Percentiles rank a stretch among this genome's conserved stretches.
Evolutionary conservation across 306 rosid genomes (phyloP).

Genomic region (Ziziphus jujuba): DNA sequence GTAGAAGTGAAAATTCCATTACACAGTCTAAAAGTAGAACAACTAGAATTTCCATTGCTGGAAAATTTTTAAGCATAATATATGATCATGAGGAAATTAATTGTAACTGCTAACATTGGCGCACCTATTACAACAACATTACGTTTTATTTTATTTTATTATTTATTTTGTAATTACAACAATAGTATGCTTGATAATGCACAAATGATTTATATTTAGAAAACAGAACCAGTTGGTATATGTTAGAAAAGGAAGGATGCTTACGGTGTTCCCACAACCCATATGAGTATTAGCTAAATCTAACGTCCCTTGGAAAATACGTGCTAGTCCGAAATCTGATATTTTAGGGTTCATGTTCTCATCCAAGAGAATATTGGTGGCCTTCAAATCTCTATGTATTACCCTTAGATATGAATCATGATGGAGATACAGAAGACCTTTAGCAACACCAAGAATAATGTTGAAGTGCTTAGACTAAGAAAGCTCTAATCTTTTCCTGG

Average conservation of each 20-base stretch:
- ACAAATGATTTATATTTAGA: no score
- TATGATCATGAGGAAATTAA: no score
- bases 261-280: conserved; percentile 37
- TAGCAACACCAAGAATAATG: conserved; percentile 5
- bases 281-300: conserved; percentile 18
- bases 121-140: no score
- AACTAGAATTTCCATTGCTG: background rate
- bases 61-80: background rate
- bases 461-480: background rate
- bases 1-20: no score
- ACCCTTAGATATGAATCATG: conserved; percentile 14
- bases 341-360: conserved; percentile 28
- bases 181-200: no score
- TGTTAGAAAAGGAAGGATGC: background rate
- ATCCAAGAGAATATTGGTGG: conserved; percentile 20
- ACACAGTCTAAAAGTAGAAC: no score
- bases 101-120: no score
- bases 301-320: conserved; percentile 7
- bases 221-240: background rate
- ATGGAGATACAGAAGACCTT: conserved; percentile 21
- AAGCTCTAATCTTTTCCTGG: no score
- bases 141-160: no score
- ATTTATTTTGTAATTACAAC: no score
- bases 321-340: conserved; percentile 34
- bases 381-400: conserved; percentile 18